Evolutionary conservation across 768 basidiomycete species (phyloP).

Genomic region (Cubamyces sp.): DNA sequence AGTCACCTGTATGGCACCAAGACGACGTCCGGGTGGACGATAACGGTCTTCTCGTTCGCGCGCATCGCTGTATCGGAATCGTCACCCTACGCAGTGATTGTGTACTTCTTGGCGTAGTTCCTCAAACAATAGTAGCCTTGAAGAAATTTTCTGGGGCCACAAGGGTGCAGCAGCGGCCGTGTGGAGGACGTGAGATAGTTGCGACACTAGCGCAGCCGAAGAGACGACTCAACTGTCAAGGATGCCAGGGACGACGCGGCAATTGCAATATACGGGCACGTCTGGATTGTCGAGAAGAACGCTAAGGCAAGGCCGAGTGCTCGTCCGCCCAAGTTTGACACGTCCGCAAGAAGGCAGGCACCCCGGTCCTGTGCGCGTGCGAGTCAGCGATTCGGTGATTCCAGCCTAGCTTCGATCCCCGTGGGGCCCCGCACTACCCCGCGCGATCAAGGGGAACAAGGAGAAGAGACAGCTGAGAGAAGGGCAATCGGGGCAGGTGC

Average conservation of each 20-base stretch:
- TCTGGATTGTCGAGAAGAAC: neutral
- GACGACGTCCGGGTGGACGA: constrained; percentile 69
- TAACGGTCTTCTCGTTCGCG: constrained; percentile 63
- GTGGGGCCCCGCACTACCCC: constrained; percentile 18
- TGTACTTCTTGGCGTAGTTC: too few relatives aligned
- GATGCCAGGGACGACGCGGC: too few relatives aligned
- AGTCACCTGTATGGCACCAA: constrained; percentile 78
- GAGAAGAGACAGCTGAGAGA: neutral
- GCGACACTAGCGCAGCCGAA: neutral
- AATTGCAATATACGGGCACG: neutral
- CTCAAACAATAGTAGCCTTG: neutral
- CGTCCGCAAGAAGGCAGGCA: too few relatives aligned
- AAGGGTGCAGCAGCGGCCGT: neutral
- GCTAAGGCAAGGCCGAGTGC: neutral
- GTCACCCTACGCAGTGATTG: neutral
- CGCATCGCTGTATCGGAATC: constrained; percentile 51
- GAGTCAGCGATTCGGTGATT: neutral
- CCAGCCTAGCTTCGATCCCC: constrained; percentile 13
- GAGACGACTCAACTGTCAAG: neutral
- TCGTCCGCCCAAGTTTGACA: neutral
- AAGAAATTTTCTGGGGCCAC: neutral
- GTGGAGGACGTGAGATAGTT: neutral
- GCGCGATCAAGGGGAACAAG: neutral
- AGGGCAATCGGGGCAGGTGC: neutral
- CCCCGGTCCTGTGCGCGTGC: too few relatives aligned